These are phyloP conservation scores for Athelia sp. DNA, from an alignment of 1,284 basidiomycete genomes.

Conservation along the genomic window DNA sequence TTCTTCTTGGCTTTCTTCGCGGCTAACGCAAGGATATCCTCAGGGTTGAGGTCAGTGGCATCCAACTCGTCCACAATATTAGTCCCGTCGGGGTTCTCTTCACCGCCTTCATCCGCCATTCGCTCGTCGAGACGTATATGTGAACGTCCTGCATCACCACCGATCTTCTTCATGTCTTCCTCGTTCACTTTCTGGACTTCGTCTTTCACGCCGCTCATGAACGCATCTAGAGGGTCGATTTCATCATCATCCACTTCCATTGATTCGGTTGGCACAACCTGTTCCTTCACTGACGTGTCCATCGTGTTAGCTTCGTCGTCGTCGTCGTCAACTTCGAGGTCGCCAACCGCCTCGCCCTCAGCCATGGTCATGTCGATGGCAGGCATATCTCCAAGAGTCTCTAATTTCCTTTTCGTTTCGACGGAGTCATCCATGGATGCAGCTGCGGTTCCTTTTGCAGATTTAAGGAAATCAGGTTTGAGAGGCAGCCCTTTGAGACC, in stretches of 20 bases:
- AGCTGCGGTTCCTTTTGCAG: slow-evolving; percentile 45
- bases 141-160: slow-evolving; percentile 35
- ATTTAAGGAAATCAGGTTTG: slow-evolving; percentile 68
- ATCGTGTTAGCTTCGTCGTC: slow-evolving; percentile 73
- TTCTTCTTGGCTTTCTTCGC: slow-evolving; percentile 97
- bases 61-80: slow-evolving; percentile 67
- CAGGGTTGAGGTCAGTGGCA: slow-evolving; percentile 78
- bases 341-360: slow-evolving; percentile 65
- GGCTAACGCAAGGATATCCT: slow-evolving; percentile 90
- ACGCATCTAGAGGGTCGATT: slow-evolving; percentile 89
- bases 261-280: slow-evolving; percentile 38
- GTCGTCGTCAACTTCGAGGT: slow-evolving; percentile 79
- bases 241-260: slow-evolving; percentile 83
- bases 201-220: slow-evolving; percentile 85
- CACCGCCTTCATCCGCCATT: slow-evolving; percentile 56
- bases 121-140: slow-evolving; percentile 65
- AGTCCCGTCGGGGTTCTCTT: slow-evolving; percentile 52
- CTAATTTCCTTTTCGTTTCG: slow-evolving; percentile 76
- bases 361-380: slow-evolving; percentile 85
- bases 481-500: slow-evolving; percentile 82
- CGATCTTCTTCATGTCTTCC: slow-evolving; percentile 77
- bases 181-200: slow-evolving; percentile 90
- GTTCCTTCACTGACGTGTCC: slow-evolving; percentile 59
- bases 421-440: slow-evolving; percentile 73
- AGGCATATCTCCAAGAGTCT: slow-evolving; percentile 78